Evolutionary conservation across 768 basidiomycete species (phyloP).

Genomic region (Glaciozyma martinii): DNA sequence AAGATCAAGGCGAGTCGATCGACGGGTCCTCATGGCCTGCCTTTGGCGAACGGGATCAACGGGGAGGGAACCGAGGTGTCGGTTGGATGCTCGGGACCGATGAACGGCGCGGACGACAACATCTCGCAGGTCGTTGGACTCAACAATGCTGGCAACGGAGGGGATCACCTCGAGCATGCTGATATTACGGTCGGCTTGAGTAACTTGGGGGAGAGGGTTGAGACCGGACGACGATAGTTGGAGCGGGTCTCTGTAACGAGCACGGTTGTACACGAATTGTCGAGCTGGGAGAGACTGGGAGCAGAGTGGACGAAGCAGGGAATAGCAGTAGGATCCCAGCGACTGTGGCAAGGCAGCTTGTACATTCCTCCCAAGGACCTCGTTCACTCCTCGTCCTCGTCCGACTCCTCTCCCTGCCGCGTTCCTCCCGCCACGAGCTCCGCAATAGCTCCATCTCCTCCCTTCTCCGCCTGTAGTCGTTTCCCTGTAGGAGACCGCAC

Average conservation of each 20-base stretch:
- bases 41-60: not conserved
- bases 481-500: constrained; percentile 10
- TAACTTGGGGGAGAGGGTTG: constrained; percentile 2
- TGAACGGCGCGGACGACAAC: constrained; percentile 1
- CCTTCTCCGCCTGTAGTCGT: constrained; percentile 26
- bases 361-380: no score
- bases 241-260: no score
- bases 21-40: not conserved
- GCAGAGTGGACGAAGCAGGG: no score
- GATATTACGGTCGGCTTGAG: constrained; percentile 2
- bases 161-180: not conserved
- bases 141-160: not conserved
- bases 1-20: constrained; percentile 47
- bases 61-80: not conserved
- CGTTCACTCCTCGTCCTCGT: not conserved
- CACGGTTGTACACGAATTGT: no score
- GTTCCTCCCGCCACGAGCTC: constrained; percentile 15
- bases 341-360: no score
- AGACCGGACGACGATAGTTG: no score
- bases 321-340: no score
- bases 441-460: constrained; percentile 11
- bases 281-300: no score
- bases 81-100: not conserved
- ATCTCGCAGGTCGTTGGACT: not conserved
- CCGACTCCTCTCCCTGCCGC: not conserved